phyloP scores from a whole-genome alignment of 2,329 filamentous ascomycete genomes.

The Fusarium coicis region DNA sequence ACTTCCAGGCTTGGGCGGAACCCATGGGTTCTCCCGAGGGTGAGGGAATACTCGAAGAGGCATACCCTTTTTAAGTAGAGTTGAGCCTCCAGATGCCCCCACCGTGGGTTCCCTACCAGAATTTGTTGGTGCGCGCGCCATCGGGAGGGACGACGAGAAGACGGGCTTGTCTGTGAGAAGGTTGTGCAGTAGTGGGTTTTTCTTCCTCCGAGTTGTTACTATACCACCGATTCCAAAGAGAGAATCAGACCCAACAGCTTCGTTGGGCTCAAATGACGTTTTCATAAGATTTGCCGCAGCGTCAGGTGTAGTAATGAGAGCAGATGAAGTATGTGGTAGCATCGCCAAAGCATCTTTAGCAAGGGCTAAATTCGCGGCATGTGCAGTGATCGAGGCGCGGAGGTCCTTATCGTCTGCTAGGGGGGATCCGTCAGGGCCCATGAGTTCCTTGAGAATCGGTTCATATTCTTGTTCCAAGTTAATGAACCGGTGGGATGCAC shows the following conservation, averaged over 20 bases:
- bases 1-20: conserved; percentile 67
- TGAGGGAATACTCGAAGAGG: conserved; percentile 86
- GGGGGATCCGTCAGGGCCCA: conserved; percentile 45
- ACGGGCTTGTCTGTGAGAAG: conserved; percentile 94
- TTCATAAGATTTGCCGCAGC: conserved; percentile 71
- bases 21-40: conserved; percentile 76
- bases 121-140: conserved; percentile 66
- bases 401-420: conserved; percentile 47
- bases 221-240: conserved; percentile 60
- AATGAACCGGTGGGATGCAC: conserved; percentile 70
- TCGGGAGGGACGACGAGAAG: conserved; percentile 89
- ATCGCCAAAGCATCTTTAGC: conserved; percentile 76
- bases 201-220: conserved; percentile 64
- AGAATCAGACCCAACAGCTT: conserved; percentile 59
- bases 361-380: conserved; percentile 76
- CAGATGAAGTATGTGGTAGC: conserved; percentile 86
- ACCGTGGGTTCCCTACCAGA: conserved; percentile 25
- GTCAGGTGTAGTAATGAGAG: conserved; percentile 85
- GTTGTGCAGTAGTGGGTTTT: conserved; percentile 94
- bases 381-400: conserved; percentile 55
- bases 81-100: conserved; percentile 64
- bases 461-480: conserved; percentile 93
- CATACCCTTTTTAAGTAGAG: conserved; percentile 91
- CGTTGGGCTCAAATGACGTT: conserved; percentile 50
- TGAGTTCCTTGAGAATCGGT: conserved; percentile 72